Conservation (phyloP, 805 yeast species). For the Ogataea trehaloabstinens region DNA sequence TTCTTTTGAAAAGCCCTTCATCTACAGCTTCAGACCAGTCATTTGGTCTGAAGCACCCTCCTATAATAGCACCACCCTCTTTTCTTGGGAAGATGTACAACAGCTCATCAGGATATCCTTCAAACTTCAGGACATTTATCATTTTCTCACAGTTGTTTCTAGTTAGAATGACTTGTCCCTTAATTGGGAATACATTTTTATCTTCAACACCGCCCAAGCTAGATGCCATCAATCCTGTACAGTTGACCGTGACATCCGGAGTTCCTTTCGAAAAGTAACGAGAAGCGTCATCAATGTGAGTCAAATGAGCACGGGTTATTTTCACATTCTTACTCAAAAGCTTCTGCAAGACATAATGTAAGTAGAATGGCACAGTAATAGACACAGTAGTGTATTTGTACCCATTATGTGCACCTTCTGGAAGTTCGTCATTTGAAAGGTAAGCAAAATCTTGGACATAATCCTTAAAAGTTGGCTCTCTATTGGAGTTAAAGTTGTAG, state of each 20-base stretch:
- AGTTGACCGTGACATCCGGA: constrained; percentile 55
- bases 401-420: constrained; percentile 38
- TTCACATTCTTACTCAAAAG: constrained; percentile 39
- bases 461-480: constrained; percentile 49
- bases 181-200: constrained; percentile 44
- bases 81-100: constrained; percentile 66
- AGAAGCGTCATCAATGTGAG: constrained; percentile 50
- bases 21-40: constrained; percentile 33
- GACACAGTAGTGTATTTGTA: constrained; percentile 39
- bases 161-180: constrained; percentile 58
- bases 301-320: constrained; percentile 41
- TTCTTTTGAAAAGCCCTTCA: constrained; percentile 44
- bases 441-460: constrained; percentile 40
- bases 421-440: constrained; percentile 37
- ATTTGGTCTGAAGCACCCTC: constrained; percentile 42
- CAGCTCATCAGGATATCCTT: constrained; percentile 40
- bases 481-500: constrained; percentile 19
- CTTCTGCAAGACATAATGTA: constrained; percentile 36
- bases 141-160: constrained; percentile 36
- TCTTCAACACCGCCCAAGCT: constrained; percentile 41
- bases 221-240: constrained; percentile 52
- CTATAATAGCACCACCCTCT: constrained; percentile 71
- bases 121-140: constrained; percentile 28
- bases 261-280: constrained; percentile 35
- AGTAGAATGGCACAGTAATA: constrained; percentile 29